Evolutionary conservation across 768 basidiomycete genomes (phyloP), one percentile per base, ranked within the genome.

Genomic region (Rhizopogon vinicolor): DNA sequence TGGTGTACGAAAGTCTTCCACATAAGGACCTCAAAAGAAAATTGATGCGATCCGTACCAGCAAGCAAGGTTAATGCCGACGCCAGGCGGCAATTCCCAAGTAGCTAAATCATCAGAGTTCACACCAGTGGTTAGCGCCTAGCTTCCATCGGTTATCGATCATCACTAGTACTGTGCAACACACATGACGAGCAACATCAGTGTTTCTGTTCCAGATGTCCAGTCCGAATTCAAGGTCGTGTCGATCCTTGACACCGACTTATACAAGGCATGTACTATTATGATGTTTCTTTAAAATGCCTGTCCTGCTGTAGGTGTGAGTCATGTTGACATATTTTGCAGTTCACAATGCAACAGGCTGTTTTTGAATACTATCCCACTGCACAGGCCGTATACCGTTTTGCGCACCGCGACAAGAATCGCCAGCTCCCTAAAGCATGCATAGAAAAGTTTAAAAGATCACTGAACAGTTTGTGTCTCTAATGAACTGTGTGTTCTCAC

Each of bases 281-380:
- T 41, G 16, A 31, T 12, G 12, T 4, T 12, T 52, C 35, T 31
- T 19, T 22, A 22, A 29, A 16, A 51, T 41, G n/a, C 13, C 31
- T 43, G 33, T 57, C 37, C 22, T 22, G 22, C 22, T 22, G 22
- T 2, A 22, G 22, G 22, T 22, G 33, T 53, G 31, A 16, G 43
- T 43, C 19, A 14, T 6, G 12, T 46, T 46, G 33, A 49, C 14
- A 8, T 22, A 16, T 45, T 44, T 18, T 31, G 13, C 55, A 96
- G 92, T 76, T 97, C 45, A 91, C 93, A 0, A 98, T 97, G 96
- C 96, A 98, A 73, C 90, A 95, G 72, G 93, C 93, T 0, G 85
- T 98, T 25, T 63, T 86, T 54, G 78, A 81, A 19, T 84, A 87
- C 58, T 95, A 93, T 64, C 87, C 87, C n/a, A 72, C 83, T 43